Base-by-base conservation (phyloP, 306 rosid species). In the Trifolium pratense region DNA sequence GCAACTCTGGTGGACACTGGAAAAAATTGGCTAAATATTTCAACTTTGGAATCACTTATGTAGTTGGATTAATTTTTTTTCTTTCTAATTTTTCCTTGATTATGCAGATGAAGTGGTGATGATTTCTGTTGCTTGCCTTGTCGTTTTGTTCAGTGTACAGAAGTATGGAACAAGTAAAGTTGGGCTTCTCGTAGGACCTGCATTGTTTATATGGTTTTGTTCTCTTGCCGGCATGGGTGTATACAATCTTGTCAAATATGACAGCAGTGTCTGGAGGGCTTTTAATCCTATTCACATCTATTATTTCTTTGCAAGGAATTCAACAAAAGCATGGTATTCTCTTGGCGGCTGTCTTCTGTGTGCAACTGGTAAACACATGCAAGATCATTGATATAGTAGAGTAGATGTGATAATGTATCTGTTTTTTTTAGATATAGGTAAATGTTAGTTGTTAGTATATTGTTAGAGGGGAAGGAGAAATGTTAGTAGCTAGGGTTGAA, bases 121-220 rank as follows among this genome's bases (percentile, higher is more conserved):
- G 92, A 87, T 93, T 85, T 91, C 98, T 68, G 93, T 89, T 80
- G 89, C 96, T 16, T 89, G 86, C 86, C 96, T 93, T 74, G 66
- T 93, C 66, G 46, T 91, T 87, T 84, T 93, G 77, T 93, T 93
- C 90, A 93, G 97, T 64, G 89, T 93, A 59, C 98, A 93, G 86
- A 91, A 91, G 85, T 93, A 83, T 69, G 98, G 98, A 76, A 91
- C 98, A 69, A 93, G 98, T 84, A 93, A 93, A 91, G 88, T 91
- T 83, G 98, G 98, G 81, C 89, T 93, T 69, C 87, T 45, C 71
- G 89, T 93, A n/a, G 98, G 98, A 74, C 98, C 98, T 66, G 98
- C 98, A 68, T 85, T 93, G 75, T 85, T 91, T 67, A 36, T 91
- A 80, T 93, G 98, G 98, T 93, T 91, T 81, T 93, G 96, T 84